Evolutionary conservation across 805 yeast species (phyloP), one percentile per base, ranked within the genome.

Genomic region (Cyberlindnera xylosilytica): DNA sequence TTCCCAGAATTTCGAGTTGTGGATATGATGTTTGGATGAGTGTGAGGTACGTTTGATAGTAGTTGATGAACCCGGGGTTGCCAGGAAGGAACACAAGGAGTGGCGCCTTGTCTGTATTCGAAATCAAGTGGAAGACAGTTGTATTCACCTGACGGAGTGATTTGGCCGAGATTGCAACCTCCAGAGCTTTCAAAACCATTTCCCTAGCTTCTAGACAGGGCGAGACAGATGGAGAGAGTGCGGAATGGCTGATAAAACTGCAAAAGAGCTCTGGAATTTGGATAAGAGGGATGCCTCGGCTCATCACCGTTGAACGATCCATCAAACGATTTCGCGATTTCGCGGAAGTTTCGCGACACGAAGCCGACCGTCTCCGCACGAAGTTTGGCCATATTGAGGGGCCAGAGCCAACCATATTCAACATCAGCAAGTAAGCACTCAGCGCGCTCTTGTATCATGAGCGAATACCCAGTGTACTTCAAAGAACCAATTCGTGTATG

Each of bases 31-130:
- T 19, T 56, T 54, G 42, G 74, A 75, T 41, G 80, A 49, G 19
- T 60, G 51, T 60, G 22, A 84, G 57, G 52, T 79, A 82, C 4
- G 75, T 74, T 16, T 66, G 66, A 58, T 85, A 85, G 61, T 74
- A 85, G 47, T 79, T 80, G 32, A 79, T 69, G 20, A 85, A 61
- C 0, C 91, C 93, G 0, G 93, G 93, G 51, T 85, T 85, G 0
- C 93, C 93, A 0, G 93, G 91, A 6, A 85, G 69, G 49, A 83
- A 70, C 5, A 79, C 70, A 34, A 83, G 58, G 23, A 84, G 50
- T 10, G 69, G 73, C 3, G 37, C 42, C 2, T 27, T 15, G 15
- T 10, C 17, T 7, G 26, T 10, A 6, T n/a, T 18, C 13, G 42
- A 24, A 1, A 45, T 30, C 1, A 16, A 4, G 13, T 45, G 48